Evolutionary conservation across 495 filamentous ascomycete genomes (phyloP).

Genomic region (Viridothelium virens): DNA sequence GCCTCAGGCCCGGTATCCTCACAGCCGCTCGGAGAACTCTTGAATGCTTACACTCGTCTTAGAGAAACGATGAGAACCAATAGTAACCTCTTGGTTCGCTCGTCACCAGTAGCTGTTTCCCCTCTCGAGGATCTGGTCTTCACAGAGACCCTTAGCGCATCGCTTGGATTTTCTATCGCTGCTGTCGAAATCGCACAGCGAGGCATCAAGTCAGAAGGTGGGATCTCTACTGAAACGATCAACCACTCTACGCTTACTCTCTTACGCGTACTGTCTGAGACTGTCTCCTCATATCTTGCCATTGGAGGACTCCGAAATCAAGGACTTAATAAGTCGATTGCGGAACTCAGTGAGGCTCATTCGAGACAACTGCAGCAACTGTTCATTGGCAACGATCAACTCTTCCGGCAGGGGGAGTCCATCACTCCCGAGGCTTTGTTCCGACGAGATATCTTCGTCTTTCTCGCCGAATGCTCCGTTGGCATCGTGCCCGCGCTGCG

Average conservation of each 20-base stretch:
- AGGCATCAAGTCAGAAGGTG: conserved; percentile 68
- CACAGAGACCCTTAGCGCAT: conserved; percentile 61
- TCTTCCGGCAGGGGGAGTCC: conserved; percentile 23
- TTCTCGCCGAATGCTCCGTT: conserved; percentile 66
- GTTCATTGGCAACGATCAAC: conserved; percentile 45
- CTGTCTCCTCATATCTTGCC: conserved; percentile 72
- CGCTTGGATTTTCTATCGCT: conserved; percentile 82
- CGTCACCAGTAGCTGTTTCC: conserved; percentile 31
- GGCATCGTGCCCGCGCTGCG: conserved; percentile 63
- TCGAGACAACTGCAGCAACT: conserved; percentile 70
- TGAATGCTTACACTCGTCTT: conserved; percentile 70
- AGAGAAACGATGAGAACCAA: conserved; percentile 71
- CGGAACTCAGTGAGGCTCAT: conserved; percentile 62
- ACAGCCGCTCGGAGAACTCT: conserved; percentile 48
- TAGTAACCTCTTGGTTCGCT: conserved; percentile 45
- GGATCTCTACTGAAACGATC: conserved; percentile 24
- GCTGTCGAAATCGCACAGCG: conserved; percentile 88
- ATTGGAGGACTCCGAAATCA: conserved; percentile 58
- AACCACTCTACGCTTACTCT: conserved; percentile 55
- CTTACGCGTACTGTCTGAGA: conserved; percentile 84
- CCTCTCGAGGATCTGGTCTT: conserved; percentile 46
- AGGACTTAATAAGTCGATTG: conserved; percentile 52
- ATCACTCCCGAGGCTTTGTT: conserved; percentile 45
- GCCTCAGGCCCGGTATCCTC: not conserved
- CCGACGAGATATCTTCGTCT: conserved; percentile 71